Evolutionary conservation across 163 green algal species (phyloP).

Genomic region (Scenedesmus sp.): DNA sequence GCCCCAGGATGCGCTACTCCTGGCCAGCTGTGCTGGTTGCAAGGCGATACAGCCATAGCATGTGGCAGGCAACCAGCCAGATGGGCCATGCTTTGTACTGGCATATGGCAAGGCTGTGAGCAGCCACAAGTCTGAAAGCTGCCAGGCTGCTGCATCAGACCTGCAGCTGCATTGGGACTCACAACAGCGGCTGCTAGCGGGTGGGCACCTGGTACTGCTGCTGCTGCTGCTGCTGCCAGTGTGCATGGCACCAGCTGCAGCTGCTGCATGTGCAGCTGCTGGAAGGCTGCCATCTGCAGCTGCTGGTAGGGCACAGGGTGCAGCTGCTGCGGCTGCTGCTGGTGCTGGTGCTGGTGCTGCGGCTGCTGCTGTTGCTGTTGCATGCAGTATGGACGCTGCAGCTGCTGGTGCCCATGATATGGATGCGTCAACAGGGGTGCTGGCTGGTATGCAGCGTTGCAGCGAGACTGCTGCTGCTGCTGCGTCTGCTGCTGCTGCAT

Average conservation of each 20-base stretch:
- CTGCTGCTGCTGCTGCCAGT: neutral
- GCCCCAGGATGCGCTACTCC: neutral
- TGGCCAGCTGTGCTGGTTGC: neutral
- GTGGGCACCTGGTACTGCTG: neutral
- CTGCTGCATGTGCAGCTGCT: neutral
- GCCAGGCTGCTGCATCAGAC: neutral
- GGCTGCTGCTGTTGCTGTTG: neutral
- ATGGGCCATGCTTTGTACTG: neutral
- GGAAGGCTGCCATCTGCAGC: neutral
- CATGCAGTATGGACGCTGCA: neutral
- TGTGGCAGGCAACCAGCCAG: neutral
- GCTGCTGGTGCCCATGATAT: neutral
- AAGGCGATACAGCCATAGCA: neutral
- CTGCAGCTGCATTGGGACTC: neutral
- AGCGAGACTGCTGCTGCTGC: neutral
- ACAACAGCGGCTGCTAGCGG: neutral
- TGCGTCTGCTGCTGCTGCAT: neutral
- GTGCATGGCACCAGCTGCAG: neutral
- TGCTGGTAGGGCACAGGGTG: neutral
- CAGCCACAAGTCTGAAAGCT: neutral
- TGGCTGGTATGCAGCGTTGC: neutral
- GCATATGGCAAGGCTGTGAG: neutral
- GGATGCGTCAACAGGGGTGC: neutral
- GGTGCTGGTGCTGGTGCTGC: neutral
- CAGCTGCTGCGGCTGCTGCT: neutral